Conservation (phyloP, 2,329 filamentous ascomycete species). For the Xylaria sp. region DNA sequence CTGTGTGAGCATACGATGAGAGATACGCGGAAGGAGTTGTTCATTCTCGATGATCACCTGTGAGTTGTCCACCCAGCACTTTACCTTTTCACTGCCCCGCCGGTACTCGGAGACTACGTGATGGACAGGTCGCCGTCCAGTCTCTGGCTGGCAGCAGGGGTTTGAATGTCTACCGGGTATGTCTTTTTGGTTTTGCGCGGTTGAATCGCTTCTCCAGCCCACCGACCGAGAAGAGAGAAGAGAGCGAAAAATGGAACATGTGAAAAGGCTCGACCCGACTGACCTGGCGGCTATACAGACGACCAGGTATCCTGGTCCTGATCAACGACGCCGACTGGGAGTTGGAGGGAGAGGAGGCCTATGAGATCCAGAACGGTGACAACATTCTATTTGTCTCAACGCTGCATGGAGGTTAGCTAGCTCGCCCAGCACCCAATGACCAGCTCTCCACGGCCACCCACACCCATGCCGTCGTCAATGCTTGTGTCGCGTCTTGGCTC, state of each 20-base stretch:
- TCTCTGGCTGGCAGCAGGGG: neutral
- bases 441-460: slow-evolving; percentile 10
- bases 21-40: slow-evolving; percentile 86
- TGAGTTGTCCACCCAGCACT: slow-evolving; percentile 63
- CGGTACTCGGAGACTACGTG: slow-evolving; percentile 2
- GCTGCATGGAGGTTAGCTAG: slow-evolving; percentile 82
- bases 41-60: slow-evolving; percentile 89
- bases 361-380: slow-evolving; percentile 83
- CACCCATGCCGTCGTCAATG: slow-evolving; percentile 10
- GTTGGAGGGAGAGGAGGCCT: slow-evolving; percentile 91
- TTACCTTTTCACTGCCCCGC: slow-evolving; percentile 19
- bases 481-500: slow-evolving; percentile 27
- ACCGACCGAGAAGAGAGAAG: slow-evolving; percentile 25
- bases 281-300: slow-evolving; percentile 63
- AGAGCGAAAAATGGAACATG: neutral
- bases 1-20: slow-evolving; percentile 86
- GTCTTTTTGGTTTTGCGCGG: slow-evolving; percentile 6
- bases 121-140: slow-evolving; percentile 21
- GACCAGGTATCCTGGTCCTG: slow-evolving; percentile 92
- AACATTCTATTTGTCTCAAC: slow-evolving; percentile 97
- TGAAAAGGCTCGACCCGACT: slow-evolving; percentile 33
- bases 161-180: neutral
- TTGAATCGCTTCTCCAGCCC: slow-evolving; percentile 31
- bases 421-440: neutral
- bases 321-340: slow-evolving; percentile 99